Conservation (phyloP, 192 early-diverging fungal genomes). For the Cladochytrium replicatum region DNA sequence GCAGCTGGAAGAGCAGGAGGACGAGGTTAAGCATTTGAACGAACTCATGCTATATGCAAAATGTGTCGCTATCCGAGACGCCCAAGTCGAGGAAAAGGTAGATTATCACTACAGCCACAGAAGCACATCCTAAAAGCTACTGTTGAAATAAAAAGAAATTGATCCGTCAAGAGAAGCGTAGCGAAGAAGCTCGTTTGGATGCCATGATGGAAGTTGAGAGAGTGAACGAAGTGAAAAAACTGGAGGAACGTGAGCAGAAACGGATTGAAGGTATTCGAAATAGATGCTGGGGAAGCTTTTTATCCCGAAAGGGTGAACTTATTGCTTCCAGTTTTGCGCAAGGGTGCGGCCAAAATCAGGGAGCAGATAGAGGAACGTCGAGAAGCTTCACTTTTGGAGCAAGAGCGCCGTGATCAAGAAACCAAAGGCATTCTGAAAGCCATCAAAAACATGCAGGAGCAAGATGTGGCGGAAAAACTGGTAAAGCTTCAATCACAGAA, state of each 20-base stretch:
- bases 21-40: slow-evolving; percentile 58
- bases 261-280: slow-evolving; percentile 37
- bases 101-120: too few species aligned
- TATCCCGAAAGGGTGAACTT: slow-evolving; percentile 3
- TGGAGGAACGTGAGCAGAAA: slow-evolving; percentile 37
- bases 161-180: slow-evolving; percentile 35
- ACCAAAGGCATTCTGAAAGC: slow-evolving; percentile 42
- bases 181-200: slow-evolving; percentile 43
- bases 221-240: slow-evolving; percentile 35
- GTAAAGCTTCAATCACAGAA: slow-evolving; percentile 32
- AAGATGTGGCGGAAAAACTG: slow-evolving; percentile 38
- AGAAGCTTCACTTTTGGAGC: slow-evolving; percentile 42
- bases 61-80: slow-evolving; percentile 50
- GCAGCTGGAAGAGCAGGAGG: slow-evolving; percentile 56
- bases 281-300: too few species aligned
- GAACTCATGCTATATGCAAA: slow-evolving; percentile 57
- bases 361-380: slow-evolving; percentile 44
- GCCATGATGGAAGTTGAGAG: slow-evolving; percentile 48
- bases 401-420: slow-evolving; percentile 47
- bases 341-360: slow-evolving; percentile 44
- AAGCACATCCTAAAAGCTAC: neutral
- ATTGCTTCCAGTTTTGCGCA: slow-evolving; percentile 25
- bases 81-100: slow-evolving; percentile 51
- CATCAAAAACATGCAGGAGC: slow-evolving; percentile 34
- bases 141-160: slow-evolving; percentile 38